Evolutionary conservation across 2,329 filamentous ascomycete species (phyloP).

Genomic region (Fusarium clavum): DNA sequence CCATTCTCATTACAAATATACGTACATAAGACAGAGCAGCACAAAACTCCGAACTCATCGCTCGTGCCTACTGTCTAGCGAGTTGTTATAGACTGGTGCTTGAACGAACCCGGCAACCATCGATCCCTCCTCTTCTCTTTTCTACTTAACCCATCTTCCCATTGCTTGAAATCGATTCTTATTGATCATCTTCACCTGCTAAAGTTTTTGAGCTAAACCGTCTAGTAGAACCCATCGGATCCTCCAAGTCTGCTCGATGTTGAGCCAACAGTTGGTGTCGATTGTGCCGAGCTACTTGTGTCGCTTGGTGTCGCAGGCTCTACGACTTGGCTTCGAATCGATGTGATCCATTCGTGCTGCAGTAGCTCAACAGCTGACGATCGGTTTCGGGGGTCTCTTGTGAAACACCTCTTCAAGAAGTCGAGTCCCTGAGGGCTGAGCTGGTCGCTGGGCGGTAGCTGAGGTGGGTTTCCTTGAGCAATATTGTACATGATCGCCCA

Average conservation of each 20-base stretch:
- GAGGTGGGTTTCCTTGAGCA: constrained; percentile 92
- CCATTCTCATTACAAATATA: constrained; percentile 42
- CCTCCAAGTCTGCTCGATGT: constrained; percentile 49
- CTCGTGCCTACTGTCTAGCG: constrained; percentile 37
- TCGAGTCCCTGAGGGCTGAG: constrained; percentile 87
- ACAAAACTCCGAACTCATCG: constrained; percentile 44
- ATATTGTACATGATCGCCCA: constrained; percentile 99
- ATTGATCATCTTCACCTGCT: not conserved
- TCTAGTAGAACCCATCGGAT: constrained; percentile 49
- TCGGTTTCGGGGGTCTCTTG: constrained; percentile 81
- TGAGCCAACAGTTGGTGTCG: constrained; percentile 49
- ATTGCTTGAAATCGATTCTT: not conserved
- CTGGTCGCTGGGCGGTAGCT: constrained; percentile 84
- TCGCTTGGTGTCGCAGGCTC: constrained; percentile 74
- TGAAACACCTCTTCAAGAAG: constrained; percentile 88
- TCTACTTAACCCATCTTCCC: not conserved
- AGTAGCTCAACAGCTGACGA: constrained; percentile 88
- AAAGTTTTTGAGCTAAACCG: not conserved
- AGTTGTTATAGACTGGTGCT: constrained; percentile 34
- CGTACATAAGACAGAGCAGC: constrained; percentile 37
- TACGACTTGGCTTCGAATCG: constrained; percentile 72
- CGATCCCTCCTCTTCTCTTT: constrained; percentile 19
- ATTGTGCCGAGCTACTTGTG: constrained; percentile 56
- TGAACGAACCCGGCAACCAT: constrained; percentile 29
- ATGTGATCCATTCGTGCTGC: constrained; percentile 91